Percentiles rank a stretch among this genome's conserved stretches.
These are phyloP conservation scores for Parafenestella ontariensis DNA, from an alignment of 2,329 filamentous ascomycete genomes.

Conservation along the genomic window DNA sequence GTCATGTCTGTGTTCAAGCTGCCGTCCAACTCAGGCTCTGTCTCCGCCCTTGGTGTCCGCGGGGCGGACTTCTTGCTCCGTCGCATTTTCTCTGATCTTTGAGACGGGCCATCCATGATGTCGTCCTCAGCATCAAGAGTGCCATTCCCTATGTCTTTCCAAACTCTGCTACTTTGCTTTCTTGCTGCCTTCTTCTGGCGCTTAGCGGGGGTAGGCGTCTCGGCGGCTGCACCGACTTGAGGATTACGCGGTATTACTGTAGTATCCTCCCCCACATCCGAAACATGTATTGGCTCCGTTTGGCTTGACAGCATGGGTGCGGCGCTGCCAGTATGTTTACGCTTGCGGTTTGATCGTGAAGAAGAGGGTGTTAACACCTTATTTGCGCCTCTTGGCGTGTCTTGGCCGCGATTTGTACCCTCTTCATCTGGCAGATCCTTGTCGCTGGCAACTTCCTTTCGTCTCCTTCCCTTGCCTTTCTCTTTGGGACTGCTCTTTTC, in stretches of 20 bases:
- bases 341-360: neutral
- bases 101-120: too few relatives aligned
- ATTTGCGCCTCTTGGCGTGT: neutral
- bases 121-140: too few relatives aligned
- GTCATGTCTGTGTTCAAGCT: too few relatives aligned
- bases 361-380: neutral
- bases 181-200: too few relatives aligned
- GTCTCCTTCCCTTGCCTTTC: constrained; percentile 4
- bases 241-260: neutral
- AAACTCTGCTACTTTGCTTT: too few relatives aligned
- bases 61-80: too few relatives aligned
- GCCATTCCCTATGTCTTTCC: too few relatives aligned
- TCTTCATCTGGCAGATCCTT: neutral
- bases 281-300: neutral
- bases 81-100: too few relatives aligned
- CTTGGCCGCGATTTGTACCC: neutral
- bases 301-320: neutral
- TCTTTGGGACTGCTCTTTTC: neutral
- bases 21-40: too few relatives aligned
- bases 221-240: neutral
- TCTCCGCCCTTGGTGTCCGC: too few relatives aligned
- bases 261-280: neutral
- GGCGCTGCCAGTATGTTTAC: neutral
- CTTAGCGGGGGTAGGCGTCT: neutral
- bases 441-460: neutral